These are phyloP conservation scores for Agrocybe chaxingu DNA, from an alignment of 768 basidiomycete species.

Conservation along the genomic window DNA sequence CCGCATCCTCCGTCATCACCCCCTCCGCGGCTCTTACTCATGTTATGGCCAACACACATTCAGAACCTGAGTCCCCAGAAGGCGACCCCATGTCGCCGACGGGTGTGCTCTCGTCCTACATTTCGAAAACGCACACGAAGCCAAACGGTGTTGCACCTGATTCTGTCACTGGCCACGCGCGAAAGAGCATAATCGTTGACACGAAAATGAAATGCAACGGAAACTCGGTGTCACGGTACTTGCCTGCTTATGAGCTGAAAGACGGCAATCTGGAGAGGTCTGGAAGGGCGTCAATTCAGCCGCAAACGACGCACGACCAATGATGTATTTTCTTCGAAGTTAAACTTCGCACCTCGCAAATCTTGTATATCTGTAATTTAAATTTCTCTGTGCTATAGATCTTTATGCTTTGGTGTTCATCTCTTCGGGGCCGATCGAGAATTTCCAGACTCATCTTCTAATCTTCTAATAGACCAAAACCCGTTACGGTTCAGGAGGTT, in stretches of 20 bases:
- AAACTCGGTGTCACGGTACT: constrained; percentile 39
- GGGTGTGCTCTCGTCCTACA: constrained; percentile 24
- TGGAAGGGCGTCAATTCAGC: constrained; percentile 41
- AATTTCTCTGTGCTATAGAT: no score
- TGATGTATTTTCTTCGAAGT: no score
- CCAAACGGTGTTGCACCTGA: constrained; percentile 10
- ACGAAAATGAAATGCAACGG: neutral
- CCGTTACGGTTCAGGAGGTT: no score
- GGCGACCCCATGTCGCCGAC: constrained; percentile 21
- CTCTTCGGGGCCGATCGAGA: no score
- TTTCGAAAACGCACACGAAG: constrained; percentile 26
- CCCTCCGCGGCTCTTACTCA: constrained; percentile 20
- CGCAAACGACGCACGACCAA: constrained; percentile 2
- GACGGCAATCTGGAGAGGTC: constrained; percentile 75
- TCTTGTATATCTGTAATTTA: no score
- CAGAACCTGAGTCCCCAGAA: constrained; percentile 4
- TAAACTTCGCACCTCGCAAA: no score
- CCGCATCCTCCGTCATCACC: constrained; percentile 21
- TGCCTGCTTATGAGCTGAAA: constrained; percentile 77
- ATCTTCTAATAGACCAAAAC: no score
- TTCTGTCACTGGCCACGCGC: constrained; percentile 3
- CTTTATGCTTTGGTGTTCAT: no score
- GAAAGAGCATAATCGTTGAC: neutral
- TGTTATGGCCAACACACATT: constrained; percentile 21
- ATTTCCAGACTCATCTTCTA: no score